A percentile compares a stretch with the other conserved stretches of the same genome.
Evolutionary conservation across 495 filamentous ascomycete species (phyloP).

Genomic region (Penicillium herquei): DNA sequence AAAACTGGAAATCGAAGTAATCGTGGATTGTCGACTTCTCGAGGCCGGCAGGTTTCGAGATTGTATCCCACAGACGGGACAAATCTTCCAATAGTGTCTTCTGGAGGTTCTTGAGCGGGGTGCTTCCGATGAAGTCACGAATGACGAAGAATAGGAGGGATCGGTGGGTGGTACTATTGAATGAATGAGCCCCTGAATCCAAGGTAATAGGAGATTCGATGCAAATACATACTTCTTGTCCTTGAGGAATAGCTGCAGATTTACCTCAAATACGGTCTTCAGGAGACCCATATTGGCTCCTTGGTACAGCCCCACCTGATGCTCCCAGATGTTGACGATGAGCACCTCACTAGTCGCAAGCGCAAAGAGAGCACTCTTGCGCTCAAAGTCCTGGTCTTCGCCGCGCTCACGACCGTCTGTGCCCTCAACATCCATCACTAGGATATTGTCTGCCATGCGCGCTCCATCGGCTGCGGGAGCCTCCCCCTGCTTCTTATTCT

Average conservation of each 20-base stretch:
- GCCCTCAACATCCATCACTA: constrained; percentile 99
- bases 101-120: constrained; percentile 82
- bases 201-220: background rate
- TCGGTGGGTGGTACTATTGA: constrained; percentile 72
- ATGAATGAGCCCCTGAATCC: constrained; percentile 21
- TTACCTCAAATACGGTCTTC: constrained; percentile 99
- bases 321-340: constrained; percentile 99
- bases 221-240: constrained; percentile 70
- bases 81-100: constrained; percentile 89
- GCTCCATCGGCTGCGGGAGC: constrained; percentile 31
- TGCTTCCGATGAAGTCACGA: constrained; percentile 89
- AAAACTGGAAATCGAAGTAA: constrained; percentile 98
- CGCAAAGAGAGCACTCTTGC: constrained; percentile 95
- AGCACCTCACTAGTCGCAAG: constrained; percentile 96
- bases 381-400: constrained; percentile 98
- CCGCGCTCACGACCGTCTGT: constrained; percentile 95
- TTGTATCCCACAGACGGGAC: constrained; percentile 82
- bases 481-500: constrained; percentile 67
- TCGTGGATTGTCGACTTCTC: constrained; percentile 89
- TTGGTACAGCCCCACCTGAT: constrained; percentile 96
- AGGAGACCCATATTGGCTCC: constrained; percentile 97
- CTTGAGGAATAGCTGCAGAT: constrained; percentile 93
- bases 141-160: constrained; percentile 98
- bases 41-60: constrained; percentile 85
- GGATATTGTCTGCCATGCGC: constrained; percentile 90